These are phyloP conservation scores for Sphaerulina populicola DNA, from an alignment of 2,329 filamentous ascomycete genomes.

Conservation along the genomic window DNA sequence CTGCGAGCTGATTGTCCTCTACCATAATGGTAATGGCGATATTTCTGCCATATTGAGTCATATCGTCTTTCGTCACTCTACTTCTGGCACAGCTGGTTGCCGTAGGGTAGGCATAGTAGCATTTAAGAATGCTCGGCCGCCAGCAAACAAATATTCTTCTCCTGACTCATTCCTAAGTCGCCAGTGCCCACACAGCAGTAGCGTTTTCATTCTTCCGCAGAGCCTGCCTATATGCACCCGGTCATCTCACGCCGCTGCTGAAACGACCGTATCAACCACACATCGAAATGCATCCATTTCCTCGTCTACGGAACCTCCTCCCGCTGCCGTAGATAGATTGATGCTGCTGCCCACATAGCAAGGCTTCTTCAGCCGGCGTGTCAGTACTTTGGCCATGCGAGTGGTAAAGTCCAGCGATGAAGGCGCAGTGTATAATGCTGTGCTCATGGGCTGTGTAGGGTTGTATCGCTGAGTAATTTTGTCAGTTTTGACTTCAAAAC, in stretches of 20 bases:
- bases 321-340: constrained; percentile 61
- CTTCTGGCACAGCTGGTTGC: no score
- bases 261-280: constrained; percentile 61
- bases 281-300: constrained; percentile 81
- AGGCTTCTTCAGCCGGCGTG: constrained; percentile 61
- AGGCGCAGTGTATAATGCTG: constrained; percentile 67
- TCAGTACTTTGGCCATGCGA: constrained; percentile 72
- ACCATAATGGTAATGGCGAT: no score
- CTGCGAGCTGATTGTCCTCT: background rate
- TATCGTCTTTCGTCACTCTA: no score
- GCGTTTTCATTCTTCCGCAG: no score
- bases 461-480: constrained; percentile 32
- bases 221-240: background rate
- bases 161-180: no score
- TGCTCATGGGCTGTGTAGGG: constrained; percentile 59
- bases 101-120: no score
- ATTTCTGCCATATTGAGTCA: background rate
- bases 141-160: no score
- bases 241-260: constrained; percentile 13
- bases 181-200: no score
- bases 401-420: constrained; percentile 78
- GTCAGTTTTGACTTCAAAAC: no score
- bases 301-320: constrained; percentile 79
- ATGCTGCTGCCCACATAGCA: constrained; percentile 90
- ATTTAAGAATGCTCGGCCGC: no score